Evolutionary conservation across 2,329 filamentous ascomycete genomes (phyloP), one percentile per base, ranked within the genome.

Genomic region (Epichloe coenophiala): DNA sequence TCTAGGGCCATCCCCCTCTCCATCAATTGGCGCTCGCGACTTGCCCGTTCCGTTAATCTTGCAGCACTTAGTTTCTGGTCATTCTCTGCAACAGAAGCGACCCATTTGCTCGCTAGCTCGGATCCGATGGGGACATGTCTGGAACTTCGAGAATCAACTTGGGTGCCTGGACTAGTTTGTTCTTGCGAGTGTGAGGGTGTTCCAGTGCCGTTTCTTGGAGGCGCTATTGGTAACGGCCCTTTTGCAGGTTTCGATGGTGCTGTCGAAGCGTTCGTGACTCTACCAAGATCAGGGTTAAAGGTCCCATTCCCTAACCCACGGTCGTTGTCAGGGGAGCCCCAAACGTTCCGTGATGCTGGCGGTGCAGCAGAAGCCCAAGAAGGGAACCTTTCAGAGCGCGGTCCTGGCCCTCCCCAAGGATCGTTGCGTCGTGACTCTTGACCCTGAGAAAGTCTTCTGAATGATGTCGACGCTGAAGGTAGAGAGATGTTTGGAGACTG

Each of bases 251-350:
- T 63, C 3, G 67, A 52, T 60, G 66, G 51, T 58, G 64, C 46
- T 9, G 56, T 52, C 11, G 61, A 36, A 4, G 71, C 63, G 48
- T 70, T 68, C 12, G 75, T 66, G 17, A 73, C 63, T 43, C 71
- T 70, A 31, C 73, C 74, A 48, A 84, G 71, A 56, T 81, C 78
- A 12, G 78, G 73, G 51, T 77, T 80, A 59, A 90, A 90, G 0
- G 84, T 88, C 42, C 86, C 86, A 62, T 90, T 90, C 3, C 86
- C 86, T 19, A 90, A 79, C 11, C 79, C 81, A 49, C 81, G 76
- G 56, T 86, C 81, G 58, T 78, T 83, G 50, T 80, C 79, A n/a
- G 81, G 83, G 42, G 84, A 80, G 17, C 81, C 85, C 86, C 86
- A 90, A 17, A 89, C 83, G 60, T 84, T 87, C 45, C 76, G 72